Percentiles rank a stretch among this genome's conserved stretches.
These are phyloP conservation scores for Coemansia brasiliensis DNA, from an alignment of 192 early-diverging fungal genomes.

Conservation along the genomic window DNA sequence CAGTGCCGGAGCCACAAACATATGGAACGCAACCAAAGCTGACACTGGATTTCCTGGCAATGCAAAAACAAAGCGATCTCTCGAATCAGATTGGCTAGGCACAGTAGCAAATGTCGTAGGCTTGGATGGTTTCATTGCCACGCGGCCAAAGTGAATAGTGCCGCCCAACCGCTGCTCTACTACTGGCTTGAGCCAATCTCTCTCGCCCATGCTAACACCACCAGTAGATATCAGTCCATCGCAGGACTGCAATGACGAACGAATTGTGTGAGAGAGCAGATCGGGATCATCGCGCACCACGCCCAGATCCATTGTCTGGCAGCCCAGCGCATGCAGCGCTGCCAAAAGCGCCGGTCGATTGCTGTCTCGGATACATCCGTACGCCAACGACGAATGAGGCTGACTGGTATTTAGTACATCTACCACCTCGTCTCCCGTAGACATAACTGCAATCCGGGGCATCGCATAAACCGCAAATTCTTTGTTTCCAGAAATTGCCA, in stretches of 20 bases:
- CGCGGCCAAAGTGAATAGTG: slow-evolving; percentile 84
- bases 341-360: slow-evolving; percentile 79
- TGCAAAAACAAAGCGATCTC: slow-evolving; percentile 72
- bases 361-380: slow-evolving; percentile 78
- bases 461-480: slow-evolving; percentile 60
- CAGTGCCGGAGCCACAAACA: slow-evolving; percentile 87
- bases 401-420: slow-evolving; percentile 42
- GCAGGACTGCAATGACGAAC: slow-evolving; percentile 53
- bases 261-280: slow-evolving; percentile 56
- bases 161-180: slow-evolving; percentile 78
- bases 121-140: slow-evolving; percentile 92
- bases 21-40: slow-evolving; percentile 80
- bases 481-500: slow-evolving; percentile 75
- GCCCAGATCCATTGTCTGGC: slow-evolving; percentile 70
- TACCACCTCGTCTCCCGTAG: slow-evolving; percentile 87
- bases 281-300: slow-evolving; percentile 69
- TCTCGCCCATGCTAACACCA: slow-evolving; percentile 98
- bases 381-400: background rate
- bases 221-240: slow-evolving; percentile 90
- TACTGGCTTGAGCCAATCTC: slow-evolving; percentile 86
- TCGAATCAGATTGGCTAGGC: background rate
- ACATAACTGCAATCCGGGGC: slow-evolving; percentile 78
- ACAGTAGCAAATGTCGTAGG: slow-evolving; percentile 93
- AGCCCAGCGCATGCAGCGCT: slow-evolving; percentile 62
- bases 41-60: slow-evolving; percentile 97